A percentile compares a stretch with the other conserved stretches of the same genome.
Evolutionary conservation across 2,329 filamentous ascomycete genomes (phyloP).

Genomic region (Pseudogymnoascus sp.): DNA sequence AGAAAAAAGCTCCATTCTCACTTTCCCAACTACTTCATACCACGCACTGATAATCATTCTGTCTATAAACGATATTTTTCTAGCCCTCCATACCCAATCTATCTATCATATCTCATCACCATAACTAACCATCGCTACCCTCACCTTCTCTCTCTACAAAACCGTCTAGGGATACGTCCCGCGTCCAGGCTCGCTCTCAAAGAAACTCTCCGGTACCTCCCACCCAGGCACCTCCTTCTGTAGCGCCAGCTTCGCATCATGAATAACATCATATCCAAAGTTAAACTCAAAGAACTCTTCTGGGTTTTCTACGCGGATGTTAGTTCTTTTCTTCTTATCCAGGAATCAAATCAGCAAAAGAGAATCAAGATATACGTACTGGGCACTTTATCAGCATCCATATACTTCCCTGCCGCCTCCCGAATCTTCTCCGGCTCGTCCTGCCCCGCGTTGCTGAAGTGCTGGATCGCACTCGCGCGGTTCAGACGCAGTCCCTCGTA

Average conservation of each 20-base stretch:
- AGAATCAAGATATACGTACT: conserved; percentile 19
- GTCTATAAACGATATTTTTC: neutral
- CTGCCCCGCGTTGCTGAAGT: conserved; percentile 32
- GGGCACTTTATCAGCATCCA: conserved; percentile 25
- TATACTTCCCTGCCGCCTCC: conserved; percentile 22
- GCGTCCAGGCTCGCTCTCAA: conserved; percentile 14
- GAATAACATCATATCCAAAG: conserved; percentile 24
- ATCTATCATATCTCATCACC: neutral
- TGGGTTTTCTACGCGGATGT: conserved; percentile 16
- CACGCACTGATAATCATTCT: neutral
- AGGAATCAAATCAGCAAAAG: neutral
- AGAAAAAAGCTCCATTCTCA: neutral
- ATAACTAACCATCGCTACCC: neutral
- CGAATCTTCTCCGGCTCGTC: conserved; percentile 25
- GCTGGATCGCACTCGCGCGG: conserved; percentile 30
- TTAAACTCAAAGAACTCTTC: conserved; percentile 23
- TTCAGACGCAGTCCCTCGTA: conserved; percentile 28
- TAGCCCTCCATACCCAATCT: neutral
- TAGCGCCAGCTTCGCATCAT: conserved; percentile 11
- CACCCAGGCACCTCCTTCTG: conserved; percentile 12
- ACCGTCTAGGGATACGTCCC: conserved; percentile 15
- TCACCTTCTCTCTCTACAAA: neutral
- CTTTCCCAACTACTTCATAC: neutral
- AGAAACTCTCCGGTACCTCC: conserved; percentile 17
- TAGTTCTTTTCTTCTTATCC: neutral